phyloP scores from a whole-genome alignment of 768 basidiomycete genomes.

The Termitomyces titanicus region DNA sequence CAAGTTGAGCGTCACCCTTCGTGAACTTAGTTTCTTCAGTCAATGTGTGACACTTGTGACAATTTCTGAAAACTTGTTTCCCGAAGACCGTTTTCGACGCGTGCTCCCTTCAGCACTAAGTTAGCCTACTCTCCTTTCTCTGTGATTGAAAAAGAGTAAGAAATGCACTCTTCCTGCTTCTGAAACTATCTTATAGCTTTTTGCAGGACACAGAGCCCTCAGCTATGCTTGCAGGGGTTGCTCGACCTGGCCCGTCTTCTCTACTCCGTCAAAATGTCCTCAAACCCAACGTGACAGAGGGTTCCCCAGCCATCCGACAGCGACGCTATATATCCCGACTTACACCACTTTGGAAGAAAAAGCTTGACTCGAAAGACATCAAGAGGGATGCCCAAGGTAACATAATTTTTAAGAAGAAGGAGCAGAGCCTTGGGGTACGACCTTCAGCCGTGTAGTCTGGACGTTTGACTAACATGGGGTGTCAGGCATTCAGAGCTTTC shows the following conservation, averaged over 20 bases:
- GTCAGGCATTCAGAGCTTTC: slow-evolving; percentile 33
- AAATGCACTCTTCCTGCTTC: too few relatives aligned
- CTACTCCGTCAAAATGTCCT: slow-evolving; percentile 2
- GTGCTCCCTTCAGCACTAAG: background rate
- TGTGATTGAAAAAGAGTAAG: background rate
- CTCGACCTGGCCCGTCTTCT: slow-evolving; percentile 13
- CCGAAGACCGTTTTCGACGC: background rate
- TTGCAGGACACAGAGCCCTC: background rate
- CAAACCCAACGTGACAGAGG: background rate
- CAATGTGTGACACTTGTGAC: background rate
- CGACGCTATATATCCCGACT: background rate
- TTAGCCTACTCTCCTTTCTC: background rate
- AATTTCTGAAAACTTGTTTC: background rate
- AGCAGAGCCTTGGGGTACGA: slow-evolving; percentile 29
- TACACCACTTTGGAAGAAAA: background rate
- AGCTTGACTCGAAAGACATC: background rate
- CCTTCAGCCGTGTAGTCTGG: background rate
- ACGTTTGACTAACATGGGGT: background rate
- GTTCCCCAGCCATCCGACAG: background rate
- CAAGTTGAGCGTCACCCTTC: too few relatives aligned
- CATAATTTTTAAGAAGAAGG: slow-evolving; percentile 15
- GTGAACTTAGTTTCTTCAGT: too few relatives aligned
- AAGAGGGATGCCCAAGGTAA: slow-evolving; percentile 11
- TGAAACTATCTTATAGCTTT: background rate
- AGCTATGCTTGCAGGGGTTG: slow-evolving; percentile 3